phyloP scores from a whole-genome alignment of 306 rosid species.

The Cyclanthera cordifolia region DNA sequence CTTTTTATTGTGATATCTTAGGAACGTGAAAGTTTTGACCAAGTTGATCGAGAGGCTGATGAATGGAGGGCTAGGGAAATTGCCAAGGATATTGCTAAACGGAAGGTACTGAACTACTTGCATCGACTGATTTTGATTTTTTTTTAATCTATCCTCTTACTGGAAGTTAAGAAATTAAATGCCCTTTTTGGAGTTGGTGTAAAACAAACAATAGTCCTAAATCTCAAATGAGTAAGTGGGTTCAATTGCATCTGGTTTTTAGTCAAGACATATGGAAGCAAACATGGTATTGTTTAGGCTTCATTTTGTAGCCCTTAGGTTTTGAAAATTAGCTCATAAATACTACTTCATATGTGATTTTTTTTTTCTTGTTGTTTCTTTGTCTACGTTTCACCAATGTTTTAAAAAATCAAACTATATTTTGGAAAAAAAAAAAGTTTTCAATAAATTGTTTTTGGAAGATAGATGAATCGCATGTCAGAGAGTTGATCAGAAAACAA shows the following conservation, averaged over 20 bases:
- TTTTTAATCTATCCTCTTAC: background rate
- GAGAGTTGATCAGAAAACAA: too few species aligned
- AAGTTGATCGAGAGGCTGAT: slow-evolving; percentile 67
- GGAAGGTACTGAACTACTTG: slow-evolving; percentile 38
- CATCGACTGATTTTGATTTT: background rate
- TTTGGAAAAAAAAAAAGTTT: too few species aligned
- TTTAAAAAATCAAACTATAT: too few species aligned
- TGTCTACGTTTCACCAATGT: too few species aligned
- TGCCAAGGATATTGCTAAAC: slow-evolving; percentile 66
- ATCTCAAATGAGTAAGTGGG: background rate
- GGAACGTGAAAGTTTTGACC: slow-evolving; percentile 47
- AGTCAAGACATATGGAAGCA: background rate
- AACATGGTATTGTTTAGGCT: background rate
- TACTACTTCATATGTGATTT: too few species aligned
- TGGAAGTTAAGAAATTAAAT: background rate
- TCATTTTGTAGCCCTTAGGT: too few species aligned
- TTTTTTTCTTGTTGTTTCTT: too few species aligned
- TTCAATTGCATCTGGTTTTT: background rate
- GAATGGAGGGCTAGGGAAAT: slow-evolving; percentile 86
- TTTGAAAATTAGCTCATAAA: too few species aligned
- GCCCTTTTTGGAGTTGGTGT: background rate
- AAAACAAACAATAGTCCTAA: background rate
- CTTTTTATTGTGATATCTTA: slow-evolving; percentile 20
- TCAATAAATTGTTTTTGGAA: too few species aligned
- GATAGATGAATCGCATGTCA: too few species aligned